Conservation (phyloP, 805 yeast genomes). For the Candida multigemmis region DNA sequence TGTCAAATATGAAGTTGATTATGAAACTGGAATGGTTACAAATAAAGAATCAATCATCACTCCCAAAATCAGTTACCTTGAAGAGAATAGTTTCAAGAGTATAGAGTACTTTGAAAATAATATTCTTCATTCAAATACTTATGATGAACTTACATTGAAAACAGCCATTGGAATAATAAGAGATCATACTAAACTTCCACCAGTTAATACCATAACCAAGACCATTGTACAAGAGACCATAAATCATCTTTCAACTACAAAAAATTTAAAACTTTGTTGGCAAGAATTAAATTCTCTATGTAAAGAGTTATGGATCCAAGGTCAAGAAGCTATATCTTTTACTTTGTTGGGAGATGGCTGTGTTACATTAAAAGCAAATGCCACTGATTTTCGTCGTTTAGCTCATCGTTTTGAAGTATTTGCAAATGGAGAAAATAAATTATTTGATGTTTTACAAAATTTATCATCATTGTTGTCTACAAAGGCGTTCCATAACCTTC, state of each 20-base stretch:
- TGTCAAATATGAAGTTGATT: slow-evolving; percentile 12
- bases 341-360: slow-evolving; percentile 9
- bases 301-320: slow-evolving; percentile 54
- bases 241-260: slow-evolving; percentile 8
- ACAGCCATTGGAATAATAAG: slow-evolving; percentile 47
- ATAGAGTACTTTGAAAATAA: slow-evolving; percentile 33
- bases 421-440: slow-evolving; percentile 7
- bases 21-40: slow-evolving; percentile 7
- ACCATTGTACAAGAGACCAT: slow-evolving; percentile 16
- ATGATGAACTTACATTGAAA: slow-evolving; percentile 37
- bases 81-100: too few species aligned
- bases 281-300: slow-evolving; percentile 62
- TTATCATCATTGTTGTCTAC: slow-evolving; percentile 17
- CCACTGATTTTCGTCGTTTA: slow-evolving; percentile 20
- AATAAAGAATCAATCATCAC: too few species aligned
- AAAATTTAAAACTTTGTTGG: slow-evolving; percentile 46
- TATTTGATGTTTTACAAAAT: slow-evolving; percentile 11
- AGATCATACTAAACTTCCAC: slow-evolving; percentile 17
- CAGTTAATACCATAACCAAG: slow-evolving; percentile 1
- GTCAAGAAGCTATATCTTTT: slow-evolving; percentile 52
- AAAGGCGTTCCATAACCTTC: slow-evolving; percentile 17
- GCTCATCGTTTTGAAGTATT: slow-evolving; percentile 23
- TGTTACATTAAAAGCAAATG: slow-evolving; percentile 21
- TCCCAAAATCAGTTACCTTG: too few species aligned
- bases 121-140: slow-evolving; percentile 42